Conservation (phyloP, 1,284 basidiomycete genomes). For the Wallemia hederae region DNA sequence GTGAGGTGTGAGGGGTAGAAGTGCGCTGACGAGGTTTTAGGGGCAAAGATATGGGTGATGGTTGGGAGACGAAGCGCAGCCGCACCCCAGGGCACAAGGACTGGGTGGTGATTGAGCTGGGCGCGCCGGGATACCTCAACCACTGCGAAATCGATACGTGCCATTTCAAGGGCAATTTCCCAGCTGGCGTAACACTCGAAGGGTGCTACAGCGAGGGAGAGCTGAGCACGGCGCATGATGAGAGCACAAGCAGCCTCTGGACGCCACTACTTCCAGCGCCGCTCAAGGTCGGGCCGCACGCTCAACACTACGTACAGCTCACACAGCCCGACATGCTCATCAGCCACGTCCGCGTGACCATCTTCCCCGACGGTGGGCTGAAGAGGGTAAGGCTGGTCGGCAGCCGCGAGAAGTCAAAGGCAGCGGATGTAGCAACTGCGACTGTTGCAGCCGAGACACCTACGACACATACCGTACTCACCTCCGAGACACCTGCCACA, state of each 20-base stretch:
- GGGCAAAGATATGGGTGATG: conserved; percentile 76
- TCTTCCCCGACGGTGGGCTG: conserved; percentile 81
- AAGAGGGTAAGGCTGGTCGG: conserved; percentile 70
- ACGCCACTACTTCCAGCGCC: neutral
- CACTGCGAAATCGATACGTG: conserved; percentile 73
- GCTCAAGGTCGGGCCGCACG: conserved; percentile 55
- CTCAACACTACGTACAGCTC: conserved; percentile 63
- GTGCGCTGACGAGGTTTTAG: conserved; percentile 3
- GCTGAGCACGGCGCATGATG: neutral
- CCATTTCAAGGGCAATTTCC: conserved; percentile 91
- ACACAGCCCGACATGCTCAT: conserved; percentile 29
- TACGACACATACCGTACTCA: too few relatives aligned
- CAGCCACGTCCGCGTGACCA: conserved; percentile 64
- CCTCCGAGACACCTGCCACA: too few relatives aligned
- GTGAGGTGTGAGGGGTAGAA: too few relatives aligned
- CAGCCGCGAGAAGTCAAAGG: conserved; percentile 19
- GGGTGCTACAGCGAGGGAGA: neutral
- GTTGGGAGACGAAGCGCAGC: conserved; percentile 90
- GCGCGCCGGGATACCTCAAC: conserved; percentile 36
- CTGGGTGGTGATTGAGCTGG: conserved; percentile 72
- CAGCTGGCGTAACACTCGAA: conserved; percentile 31
- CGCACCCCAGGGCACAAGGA: conserved; percentile 51
- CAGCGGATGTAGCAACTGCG: neutral
- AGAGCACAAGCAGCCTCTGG: neutral
- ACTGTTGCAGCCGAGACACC: neutral